Evolutionary conservation across 1,284 basidiomycete genomes (phyloP), one percentile per base, ranked within the genome.

Genomic region (Tremellales sp.): DNA sequence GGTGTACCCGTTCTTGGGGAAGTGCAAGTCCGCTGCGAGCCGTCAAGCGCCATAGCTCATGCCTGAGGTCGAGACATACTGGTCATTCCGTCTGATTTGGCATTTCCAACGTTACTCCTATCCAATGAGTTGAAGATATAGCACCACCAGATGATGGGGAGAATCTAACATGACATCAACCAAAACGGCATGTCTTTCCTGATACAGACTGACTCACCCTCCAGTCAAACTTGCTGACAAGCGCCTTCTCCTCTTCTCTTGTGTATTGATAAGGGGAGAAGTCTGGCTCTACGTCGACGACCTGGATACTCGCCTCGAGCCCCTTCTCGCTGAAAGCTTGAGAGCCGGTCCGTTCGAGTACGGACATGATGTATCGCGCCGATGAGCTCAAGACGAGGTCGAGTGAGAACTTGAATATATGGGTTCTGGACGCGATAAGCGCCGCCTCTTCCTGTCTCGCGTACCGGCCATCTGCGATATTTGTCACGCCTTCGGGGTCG

Each of bases 101-200:
- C 65, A 41, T 65, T 65, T 31, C 58, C 60, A 7, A 63, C 44
- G 47, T 67, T 67, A 36, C 49, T 53, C 12, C 65, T 43, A 45
- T 66, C 61, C 6, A 65, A 56, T 13, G 55, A 53, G 45, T 57
- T 57, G 54, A 60, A 60, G 27, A 60, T 35, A 42, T 60, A 60
- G 10, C 47, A 46, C 38, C 45, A 48, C 54, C 54, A 58, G 38
- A 58, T 48, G 35, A 51, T 44, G 19, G 57, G 57, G n/a, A 58
- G 32, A 40, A 58, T 58, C 38, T 40, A 26, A 47, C 4, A 22
- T 36, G n/a, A 16, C 25, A 40, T 8, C 14, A 14, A 7, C n/a
- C 21, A 8, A 24, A n/a, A 16, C 6, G 4, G 27, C 4, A 12
- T 13, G 22, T 25, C 22, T n/a, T 22, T 40, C 12, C n/a, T 40